Base-by-base conservation (phyloP, 768 basidiomycete genomes). In the Hebeloma cylindrosporum region DNA sequence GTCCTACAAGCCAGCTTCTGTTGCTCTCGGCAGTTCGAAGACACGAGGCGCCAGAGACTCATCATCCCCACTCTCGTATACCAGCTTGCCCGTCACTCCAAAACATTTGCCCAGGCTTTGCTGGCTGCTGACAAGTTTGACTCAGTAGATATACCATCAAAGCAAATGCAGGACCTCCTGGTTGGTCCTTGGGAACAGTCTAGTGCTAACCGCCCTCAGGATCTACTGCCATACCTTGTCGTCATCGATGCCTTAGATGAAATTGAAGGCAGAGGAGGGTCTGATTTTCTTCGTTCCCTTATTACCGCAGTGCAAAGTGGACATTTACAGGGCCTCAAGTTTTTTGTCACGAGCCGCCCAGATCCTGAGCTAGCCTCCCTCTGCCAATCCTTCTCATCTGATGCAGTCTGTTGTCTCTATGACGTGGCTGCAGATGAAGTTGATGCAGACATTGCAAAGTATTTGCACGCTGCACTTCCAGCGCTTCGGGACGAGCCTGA, bases 311-410 rank as follows among this genome's bases (percentile, higher is more conserved):
- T 55, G 40, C 25, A 55, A n/a, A 41, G 40, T 6, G 13, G 26
- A 7, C 4, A 47, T 30, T 29, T 57, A 16, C 16, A 14, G 8
- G 53, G 54, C n/a, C 36, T 60, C 40, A 55, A 58, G 42, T 60
- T 59, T 45, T 48, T 61, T 20, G 45, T 58, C 0, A 60, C 58
- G n/a, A 61, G 60, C 38, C 49, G 59, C 27, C 28, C 53, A 32
- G 45, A 61, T 40, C 43, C 50, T 13, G 36, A 46, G n/a, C 36
- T 61, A 17, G 55, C 45, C n/a, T 16, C 6, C 5, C 48, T 47
- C 5, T 49, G 48, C 28, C 20, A 48, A 9, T 38, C 51, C 5
- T 48, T 55, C 25, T 18, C 43, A 7, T 36, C 29, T n/a, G 38
- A 53, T 20, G 38, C 40, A 9, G 6, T 56, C 25, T 52, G 30